Base-by-base conservation (phyloP, 2,329 filamentous ascomycete genomes). In the Xylariales sp. region DNA sequence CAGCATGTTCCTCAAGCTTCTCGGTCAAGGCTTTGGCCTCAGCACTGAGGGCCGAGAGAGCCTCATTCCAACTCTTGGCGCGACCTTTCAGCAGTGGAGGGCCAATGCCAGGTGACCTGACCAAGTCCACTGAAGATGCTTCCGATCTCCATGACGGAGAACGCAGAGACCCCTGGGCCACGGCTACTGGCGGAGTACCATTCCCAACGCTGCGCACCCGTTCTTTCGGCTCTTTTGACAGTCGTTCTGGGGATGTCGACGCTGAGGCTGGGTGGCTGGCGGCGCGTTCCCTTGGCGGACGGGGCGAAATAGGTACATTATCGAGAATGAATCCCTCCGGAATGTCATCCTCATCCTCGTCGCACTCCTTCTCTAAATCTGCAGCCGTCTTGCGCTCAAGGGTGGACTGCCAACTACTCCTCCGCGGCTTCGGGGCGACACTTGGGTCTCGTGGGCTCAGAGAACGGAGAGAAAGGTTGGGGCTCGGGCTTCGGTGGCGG, bases 221-320 rank as follows among this genome's bases (percentile, higher is more conserved):
- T 46, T 76, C 70, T 49, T 75, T 77, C 6, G 66, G 65, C 46
- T 76, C 70, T 49, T 75, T 77, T 6, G 66, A 62, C 3, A 57
- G 58, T 32, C 74, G 64, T 39, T 78, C 73, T 0, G 75, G 76
- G 0, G 76, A 79, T 3, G 72, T 68, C 0, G 73, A 68, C 4
- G 73, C 64, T 1, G 80, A 82, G 3, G 69, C 57, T 1, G 75
- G 67, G 28, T 69, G 66, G 55, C 75, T 82, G 5, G 66, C 67
- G 0, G 73, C 63, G 12, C 80, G 70, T 46, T 82, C 77, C 18
- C 67, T 66, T 1, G 68, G 67, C 2, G 79, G 80, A 2, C 80
- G 72, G n/a, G 87, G 87, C 0, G 86, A 90, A 33, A 93, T 79
- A 4, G 87, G 87, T 2, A 93, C 82, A 49, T 93, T 93, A 64